Base-by-base conservation (phyloP, 306 rosid species). In the Lathyrus aphaca region DNA sequence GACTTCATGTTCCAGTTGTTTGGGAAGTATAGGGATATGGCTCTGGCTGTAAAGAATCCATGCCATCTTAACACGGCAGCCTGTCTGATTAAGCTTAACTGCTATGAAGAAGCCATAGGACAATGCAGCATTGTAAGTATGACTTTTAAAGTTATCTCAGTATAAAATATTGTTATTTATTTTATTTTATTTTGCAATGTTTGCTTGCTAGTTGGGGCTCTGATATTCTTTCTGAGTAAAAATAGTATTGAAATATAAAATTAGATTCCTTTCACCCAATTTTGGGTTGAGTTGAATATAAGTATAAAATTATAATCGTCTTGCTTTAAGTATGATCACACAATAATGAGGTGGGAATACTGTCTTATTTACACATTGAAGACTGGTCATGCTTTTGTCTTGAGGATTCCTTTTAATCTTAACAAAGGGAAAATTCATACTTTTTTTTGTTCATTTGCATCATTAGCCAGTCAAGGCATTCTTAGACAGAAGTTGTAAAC, bases 1-100 rank as follows among this genome's bases (percentile, higher is more conserved):
- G 92, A 94, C 80, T 90, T 94, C 90, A 90, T 94, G 96, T 90
- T 90, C 88, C 96, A 94, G 70, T 71, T 94, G 89, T 94, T 88
- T 42, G 98, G 96, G 70, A 94, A 88, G 73, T 87, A 88, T 82
- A 81, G 89, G 42, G 98, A 94, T 72, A 90, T 94, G 97, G 98
- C 95, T 53, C 75, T 88, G 79, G 91, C 96, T 38, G 97, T 94
- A 56, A 94, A 94, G 81, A 90, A 90, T 77, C 98, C 97, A 29
- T 94, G 98, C 68, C 98, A 94, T 81, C 98, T 94, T 77, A 94
- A 94, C 86, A 82, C 74, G 75, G 91, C 98, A 61, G 96, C 96
- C 3, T 88, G 95, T 79, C 55, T 90, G 39, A 90, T 94, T 76
- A 94, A 94, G 89, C 96, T 87, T 66, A 77, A 87, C 83, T 95